These are phyloP conservation scores for Auricularia cornea DNA, from an alignment of 768 basidiomycete genomes.

Conservation along the genomic window DNA sequence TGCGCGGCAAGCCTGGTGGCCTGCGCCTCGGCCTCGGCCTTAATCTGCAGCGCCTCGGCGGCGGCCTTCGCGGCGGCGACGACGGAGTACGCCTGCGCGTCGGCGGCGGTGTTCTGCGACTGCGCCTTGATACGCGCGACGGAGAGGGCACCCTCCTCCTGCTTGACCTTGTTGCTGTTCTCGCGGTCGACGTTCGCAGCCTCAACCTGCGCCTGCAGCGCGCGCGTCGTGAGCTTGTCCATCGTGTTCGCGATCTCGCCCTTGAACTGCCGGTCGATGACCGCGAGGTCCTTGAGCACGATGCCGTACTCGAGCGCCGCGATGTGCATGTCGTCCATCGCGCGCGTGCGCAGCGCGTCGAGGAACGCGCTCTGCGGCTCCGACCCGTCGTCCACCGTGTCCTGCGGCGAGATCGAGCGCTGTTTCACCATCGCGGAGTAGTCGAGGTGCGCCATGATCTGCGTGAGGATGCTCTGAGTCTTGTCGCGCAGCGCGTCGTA, in stretches of 20 bases:
- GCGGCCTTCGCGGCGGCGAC: constrained; percentile 68
- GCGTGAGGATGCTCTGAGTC: constrained; percentile 79
- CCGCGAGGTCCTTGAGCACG: constrained; percentile 72
- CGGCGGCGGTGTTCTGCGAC: constrained; percentile 54
- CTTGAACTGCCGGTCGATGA: constrained; percentile 84
- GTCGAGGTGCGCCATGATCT: constrained; percentile 73
- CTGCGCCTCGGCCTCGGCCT: constrained; percentile 69
- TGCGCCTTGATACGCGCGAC: constrained; percentile 74
- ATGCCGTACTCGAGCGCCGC: constrained; percentile 83
- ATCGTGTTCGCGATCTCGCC: constrained; percentile 75
- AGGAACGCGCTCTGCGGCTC: constrained; percentile 72
- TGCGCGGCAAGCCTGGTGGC: constrained; percentile 67
- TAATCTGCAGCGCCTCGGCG: constrained; percentile 56
- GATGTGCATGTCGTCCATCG: constrained; percentile 80
- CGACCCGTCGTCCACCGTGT: constrained; percentile 59
- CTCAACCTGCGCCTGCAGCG: constrained; percentile 80
- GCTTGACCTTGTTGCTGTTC: constrained; percentile 82
- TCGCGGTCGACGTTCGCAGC: constrained; percentile 82
- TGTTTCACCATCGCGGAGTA: constrained; percentile 67
- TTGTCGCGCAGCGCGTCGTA: constrained; percentile 74
- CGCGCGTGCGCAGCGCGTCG: constrained; percentile 71
- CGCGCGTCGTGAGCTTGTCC: constrained; percentile 79
- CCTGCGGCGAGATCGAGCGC: constrained; percentile 59
- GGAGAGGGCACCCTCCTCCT: constrained; percentile 59
- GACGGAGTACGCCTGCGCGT: constrained; percentile 65